These are phyloP conservation scores for Grigorovia transvaalensis DNA, from an alignment of 805 yeast species.

Conservation along the genomic window DNA sequence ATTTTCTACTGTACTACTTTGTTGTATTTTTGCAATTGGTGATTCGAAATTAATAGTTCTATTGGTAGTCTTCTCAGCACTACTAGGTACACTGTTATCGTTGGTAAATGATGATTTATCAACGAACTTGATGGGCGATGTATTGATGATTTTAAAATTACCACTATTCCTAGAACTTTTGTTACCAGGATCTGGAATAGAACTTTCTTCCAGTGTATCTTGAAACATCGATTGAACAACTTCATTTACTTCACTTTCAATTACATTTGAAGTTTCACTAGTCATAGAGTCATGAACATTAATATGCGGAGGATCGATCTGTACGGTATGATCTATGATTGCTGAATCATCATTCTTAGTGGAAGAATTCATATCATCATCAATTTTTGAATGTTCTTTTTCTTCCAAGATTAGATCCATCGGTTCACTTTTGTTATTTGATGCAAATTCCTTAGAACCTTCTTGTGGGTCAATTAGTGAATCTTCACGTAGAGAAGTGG, in stretches of 20 bases:
- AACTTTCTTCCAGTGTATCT: not conserved
- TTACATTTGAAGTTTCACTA: not conserved
- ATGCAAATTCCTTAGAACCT: not conserved
- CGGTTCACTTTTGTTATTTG: not conserved
- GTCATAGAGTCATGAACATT: not conserved
- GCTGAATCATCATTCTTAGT: not conserved
- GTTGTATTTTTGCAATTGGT: not conserved
- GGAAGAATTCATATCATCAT: not conserved
- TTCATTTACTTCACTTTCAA: not conserved
- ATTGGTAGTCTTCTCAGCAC: not conserved
- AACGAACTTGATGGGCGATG: constrained; percentile 2
- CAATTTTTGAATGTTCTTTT: not conserved
- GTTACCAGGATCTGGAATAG: not conserved
- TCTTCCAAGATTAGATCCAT: not conserved
- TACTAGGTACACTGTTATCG: not conserved
- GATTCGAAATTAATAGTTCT: not conserved
- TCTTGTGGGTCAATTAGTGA: constrained; percentile 4
- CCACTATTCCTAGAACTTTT: not conserved
- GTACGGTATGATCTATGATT: not conserved
- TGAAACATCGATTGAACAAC: constrained; percentile 3
- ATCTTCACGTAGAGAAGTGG: constrained; percentile 10
- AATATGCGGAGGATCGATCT: not conserved
- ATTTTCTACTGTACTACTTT: not conserved
- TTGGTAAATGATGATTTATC: not conserved
- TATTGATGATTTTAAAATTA: constrained; percentile 2